A percentile compares a stretch with the other conserved stretches of the same genome.
phyloP scores from a whole-genome alignment of 129 eudicot species.

The Scalesia atractyloides region DNA sequence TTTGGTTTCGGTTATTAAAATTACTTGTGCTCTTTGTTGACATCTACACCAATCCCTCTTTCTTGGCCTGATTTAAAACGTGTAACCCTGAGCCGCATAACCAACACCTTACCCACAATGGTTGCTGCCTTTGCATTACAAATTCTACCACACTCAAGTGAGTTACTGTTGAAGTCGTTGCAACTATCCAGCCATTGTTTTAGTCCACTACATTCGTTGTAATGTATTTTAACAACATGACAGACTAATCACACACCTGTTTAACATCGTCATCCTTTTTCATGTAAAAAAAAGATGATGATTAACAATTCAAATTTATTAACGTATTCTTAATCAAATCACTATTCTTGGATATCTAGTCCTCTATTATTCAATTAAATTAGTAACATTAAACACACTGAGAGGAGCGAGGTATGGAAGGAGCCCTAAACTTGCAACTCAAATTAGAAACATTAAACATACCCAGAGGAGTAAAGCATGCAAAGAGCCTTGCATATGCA shows the following conservation, averaged over 20 bases:
- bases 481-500: too few relatives aligned
- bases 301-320: background rate
- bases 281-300: background rate
- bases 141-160: constrained; percentile 61
- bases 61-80: constrained; percentile 59
- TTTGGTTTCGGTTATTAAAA: constrained; percentile 43
- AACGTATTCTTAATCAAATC: background rate
- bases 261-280: background rate
- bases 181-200: constrained; percentile 60
- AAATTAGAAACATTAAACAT: too few relatives aligned
- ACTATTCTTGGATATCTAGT: too few relatives aligned
- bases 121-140: constrained; percentile 72
- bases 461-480: too few relatives aligned
- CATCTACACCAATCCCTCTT: constrained; percentile 57
- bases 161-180: constrained; percentile 62
- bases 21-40: constrained; percentile 55
- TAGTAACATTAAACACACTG: too few relatives aligned
- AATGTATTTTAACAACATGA: constrained; percentile 60
- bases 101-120: constrained; percentile 69
- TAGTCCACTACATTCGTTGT: constrained; percentile 67
- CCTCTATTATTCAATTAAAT: too few relatives aligned
- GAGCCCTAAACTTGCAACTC: too few relatives aligned
- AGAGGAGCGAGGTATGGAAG: too few relatives aligned
- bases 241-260: constrained; percentile 56
- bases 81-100: constrained; percentile 59